Base-by-base conservation (phyloP, 2,329 filamentous ascomycete species). In the Aureobasidium mangrovei region DNA sequence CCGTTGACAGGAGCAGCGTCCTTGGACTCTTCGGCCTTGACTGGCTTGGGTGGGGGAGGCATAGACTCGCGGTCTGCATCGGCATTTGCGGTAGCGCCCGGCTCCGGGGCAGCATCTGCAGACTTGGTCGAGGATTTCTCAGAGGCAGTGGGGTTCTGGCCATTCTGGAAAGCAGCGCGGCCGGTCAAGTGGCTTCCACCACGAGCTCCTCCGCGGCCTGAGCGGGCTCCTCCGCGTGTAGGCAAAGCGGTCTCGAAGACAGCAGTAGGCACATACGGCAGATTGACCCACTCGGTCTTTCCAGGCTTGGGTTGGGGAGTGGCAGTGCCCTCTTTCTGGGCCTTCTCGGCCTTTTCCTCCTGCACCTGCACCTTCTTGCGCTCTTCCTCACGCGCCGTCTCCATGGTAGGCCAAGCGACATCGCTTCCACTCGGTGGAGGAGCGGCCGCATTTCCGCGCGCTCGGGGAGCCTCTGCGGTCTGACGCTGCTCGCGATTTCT, bases 331-430 rank as follows among this genome's bases (percentile, higher is more conserved):
- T 83, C 78, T 41, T 69, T 72, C 60, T 86, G 84, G 46, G 84
- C 81, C 58, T 70, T 72, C 60, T 86, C 84, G 45, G 84, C 81
- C 58, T 88, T 84, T 46, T 82, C 77, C 10, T 77, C 76, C 67
- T 88, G 88, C 54, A 84, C 78, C 52, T 81, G 76, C 1, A 76
- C 71, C 69, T 88, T 90, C 64, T 84, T 84, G 71, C 87, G 88
- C 58, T 86, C 81, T 61, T 93, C 89, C 47, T 84, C 83, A 51
- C 85, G 81, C 1, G 84, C 85, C 47, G 78, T 84, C 62, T 95
- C 88, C 0, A 90, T 90, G 2, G 91, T 97, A 12, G 93, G 93
- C 93, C 93, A 98, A 24, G 83, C 83, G 52, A 82, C 75, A 47
- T 88, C 78, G 68, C 97, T 91, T 56, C 80, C 83, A 44, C 88